A percentile compares a stretch with the other conserved stretches of the same genome.
These are phyloP conservation scores for Parsonsia alboflavescens DNA, from an alignment of 257 asterid species.

Conservation along the genomic window DNA sequence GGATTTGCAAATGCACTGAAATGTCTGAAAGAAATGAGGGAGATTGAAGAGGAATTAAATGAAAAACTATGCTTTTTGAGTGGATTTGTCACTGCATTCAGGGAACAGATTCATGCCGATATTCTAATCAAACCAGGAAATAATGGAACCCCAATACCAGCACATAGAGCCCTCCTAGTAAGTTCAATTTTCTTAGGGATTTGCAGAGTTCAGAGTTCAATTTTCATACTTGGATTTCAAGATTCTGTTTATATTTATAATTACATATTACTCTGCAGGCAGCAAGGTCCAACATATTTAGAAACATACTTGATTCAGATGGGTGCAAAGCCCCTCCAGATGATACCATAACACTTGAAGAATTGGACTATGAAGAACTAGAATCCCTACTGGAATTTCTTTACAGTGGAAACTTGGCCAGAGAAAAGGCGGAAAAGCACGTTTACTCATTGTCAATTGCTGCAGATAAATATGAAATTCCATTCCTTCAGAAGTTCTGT, in stretches of 20 bases:
- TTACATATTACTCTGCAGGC: slow-evolving; percentile 38
- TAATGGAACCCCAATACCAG: slow-evolving; percentile 60
- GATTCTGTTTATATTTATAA: neutral
- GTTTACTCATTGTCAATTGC: slow-evolving; percentile 69
- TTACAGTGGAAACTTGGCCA: slow-evolving; percentile 58
- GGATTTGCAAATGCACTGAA: slow-evolving; percentile 78
- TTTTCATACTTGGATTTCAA: neutral
- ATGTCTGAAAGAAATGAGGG: slow-evolving; percentile 89
- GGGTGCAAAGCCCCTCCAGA: slow-evolving; percentile 76
- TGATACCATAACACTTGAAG: slow-evolving; percentile 54
- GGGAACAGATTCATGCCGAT: slow-evolving; percentile 68
- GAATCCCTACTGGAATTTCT: slow-evolving; percentile 62
- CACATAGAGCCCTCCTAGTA: slow-evolving; percentile 83
- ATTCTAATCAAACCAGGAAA: slow-evolving; percentile 69
- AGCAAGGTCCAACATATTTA: slow-evolving; percentile 61
- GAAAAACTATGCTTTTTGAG: slow-evolving; percentile 56
- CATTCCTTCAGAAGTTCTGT: slow-evolving; percentile 65
- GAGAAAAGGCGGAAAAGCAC: slow-evolving; percentile 61
- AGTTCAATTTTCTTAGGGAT: too few relatives aligned
- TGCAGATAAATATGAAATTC: slow-evolving; percentile 83
- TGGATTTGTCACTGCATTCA: slow-evolving; percentile 57
- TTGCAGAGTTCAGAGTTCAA: neutral
- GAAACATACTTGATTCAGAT: slow-evolving; percentile 64
- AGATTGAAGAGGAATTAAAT: slow-evolving; percentile 55
- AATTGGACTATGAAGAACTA: slow-evolving; percentile 58